Evolutionary conservation across 2,329 filamentous ascomycete genomes (phyloP).

Genomic region (Neonectria faginata): DNA sequence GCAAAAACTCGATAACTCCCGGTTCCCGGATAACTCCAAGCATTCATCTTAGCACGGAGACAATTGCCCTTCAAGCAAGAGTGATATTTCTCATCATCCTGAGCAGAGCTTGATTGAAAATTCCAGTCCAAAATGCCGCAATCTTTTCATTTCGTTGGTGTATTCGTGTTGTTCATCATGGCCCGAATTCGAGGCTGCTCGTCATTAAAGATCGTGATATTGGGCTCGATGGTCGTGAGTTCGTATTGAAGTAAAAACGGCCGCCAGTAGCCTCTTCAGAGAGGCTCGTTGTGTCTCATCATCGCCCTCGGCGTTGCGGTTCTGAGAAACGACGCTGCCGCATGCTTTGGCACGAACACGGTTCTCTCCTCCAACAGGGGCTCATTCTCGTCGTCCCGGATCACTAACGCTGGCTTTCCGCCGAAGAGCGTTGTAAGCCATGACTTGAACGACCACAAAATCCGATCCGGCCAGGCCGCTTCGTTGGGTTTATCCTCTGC

Average conservation of each 20-base stretch:
- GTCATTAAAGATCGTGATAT: background rate
- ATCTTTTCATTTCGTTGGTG: background rate
- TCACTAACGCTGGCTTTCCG: background rate
- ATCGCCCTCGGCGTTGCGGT: slow-evolving; percentile 57
- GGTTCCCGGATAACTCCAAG: background rate
- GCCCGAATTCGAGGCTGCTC: background rate
- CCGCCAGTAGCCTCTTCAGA: background rate
- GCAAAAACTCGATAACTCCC: background rate
- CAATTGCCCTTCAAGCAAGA: background rate
- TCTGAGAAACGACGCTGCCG: slow-evolving; percentile 55
- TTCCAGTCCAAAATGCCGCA: background rate
- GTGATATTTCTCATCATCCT: background rate
- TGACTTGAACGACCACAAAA: slow-evolving; percentile 32
- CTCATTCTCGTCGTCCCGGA: slow-evolving; percentile 38
- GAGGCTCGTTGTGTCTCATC: slow-evolving; percentile 49
- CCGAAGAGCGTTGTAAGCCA: slow-evolving; percentile 21
- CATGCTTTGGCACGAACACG: slow-evolving; percentile 53
- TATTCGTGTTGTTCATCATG: background rate
- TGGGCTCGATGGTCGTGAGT: background rate
- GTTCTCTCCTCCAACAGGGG: slow-evolving; percentile 37
- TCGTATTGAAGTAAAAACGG: background rate
- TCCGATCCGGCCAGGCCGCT: slow-evolving; percentile 26
- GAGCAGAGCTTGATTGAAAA: background rate
- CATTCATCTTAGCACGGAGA: background rate
- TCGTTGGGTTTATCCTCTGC: slow-evolving; percentile 1